Evolutionary conservation across 176 grass and related monocot genomes (phyloP), one percentile per base, ranked within the genome.

Genomic region (Saccharum officinarum): DNA sequence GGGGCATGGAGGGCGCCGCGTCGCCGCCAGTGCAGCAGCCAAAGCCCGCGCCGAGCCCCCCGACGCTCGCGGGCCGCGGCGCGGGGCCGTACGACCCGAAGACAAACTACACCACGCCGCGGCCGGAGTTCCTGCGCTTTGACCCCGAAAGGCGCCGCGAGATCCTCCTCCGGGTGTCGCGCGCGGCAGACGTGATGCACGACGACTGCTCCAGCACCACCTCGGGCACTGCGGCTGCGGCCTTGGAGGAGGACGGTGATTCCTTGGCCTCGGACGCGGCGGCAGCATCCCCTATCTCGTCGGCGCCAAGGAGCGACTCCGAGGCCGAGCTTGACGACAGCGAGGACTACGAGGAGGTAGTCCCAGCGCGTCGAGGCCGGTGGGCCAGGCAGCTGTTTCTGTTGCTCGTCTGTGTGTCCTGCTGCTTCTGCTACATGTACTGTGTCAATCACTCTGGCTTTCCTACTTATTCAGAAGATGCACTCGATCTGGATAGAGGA

Each of bases 91-190:
- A 97, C 82, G 82, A 97, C 47, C 95, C 95, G 3, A 76, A 86
- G 89, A 95, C 87, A 4, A 95, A 97, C 88, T 97, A 86, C 79
- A 93, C 91, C 68, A 90, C 82, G 11, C 90, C 88, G 28, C 90
- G 95, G 71, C 95, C 92, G 6, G 81, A 88, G 17, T 97, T 95
- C 87, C 86, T 93, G 77, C 81, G 92, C 28, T 97, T 93, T 82
- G 78, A 97, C 67, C 95, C 92, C 4, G 88, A 92, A 55, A 40
- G 86, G 73, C 80, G 84, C 75, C 82, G 69, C 69, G 82, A 97
- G 83, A 94, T 88, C 78, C 87, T 91, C 33, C 84, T 74, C 37
- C 81, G 84, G 7, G 42, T 94, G n/a, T 86, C 83, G 23, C 66
- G 80, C 76, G 81, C 72, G 73, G 78, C 49, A 55, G 73, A 73